phyloP scores from a whole-genome alignment of 306 rosid genomes.

The Rubus parviflorus region DNA sequence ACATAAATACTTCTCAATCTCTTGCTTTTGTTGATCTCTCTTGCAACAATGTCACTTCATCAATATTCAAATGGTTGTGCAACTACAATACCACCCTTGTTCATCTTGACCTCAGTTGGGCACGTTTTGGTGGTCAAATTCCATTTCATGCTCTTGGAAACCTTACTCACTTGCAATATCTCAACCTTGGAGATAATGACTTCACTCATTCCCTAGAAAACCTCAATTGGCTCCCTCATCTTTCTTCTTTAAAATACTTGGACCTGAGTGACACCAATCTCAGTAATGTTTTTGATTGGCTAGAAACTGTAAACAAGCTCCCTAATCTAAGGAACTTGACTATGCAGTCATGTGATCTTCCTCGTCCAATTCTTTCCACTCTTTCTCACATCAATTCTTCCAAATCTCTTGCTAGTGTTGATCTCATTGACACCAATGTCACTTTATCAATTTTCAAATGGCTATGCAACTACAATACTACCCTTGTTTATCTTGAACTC shows the following conservation, averaged over 20 bases:
- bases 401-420: neutral
- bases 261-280: neutral
- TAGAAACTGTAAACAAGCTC: neutral
- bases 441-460: neutral
- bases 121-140: neutral
- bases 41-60: neutral
- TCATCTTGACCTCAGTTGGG: neutral
- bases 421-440: neutral
- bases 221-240: neutral
- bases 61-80: slow-evolving; percentile 2
- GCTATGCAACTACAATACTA: neutral
- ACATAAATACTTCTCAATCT: neutral
- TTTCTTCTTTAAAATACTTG: neutral
- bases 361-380: neutral
- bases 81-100: neutral
- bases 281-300: neutral
- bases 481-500: neutral
- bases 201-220: no score
- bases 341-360: neutral
- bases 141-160: neutral
- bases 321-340: no score
- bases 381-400: neutral
- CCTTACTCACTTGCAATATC: no score
- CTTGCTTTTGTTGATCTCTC: neutral
- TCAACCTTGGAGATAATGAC: no score